Evolutionary conservation across 495 filamentous ascomycete species (phyloP).

Genomic region (Glonium stellatum): DNA sequence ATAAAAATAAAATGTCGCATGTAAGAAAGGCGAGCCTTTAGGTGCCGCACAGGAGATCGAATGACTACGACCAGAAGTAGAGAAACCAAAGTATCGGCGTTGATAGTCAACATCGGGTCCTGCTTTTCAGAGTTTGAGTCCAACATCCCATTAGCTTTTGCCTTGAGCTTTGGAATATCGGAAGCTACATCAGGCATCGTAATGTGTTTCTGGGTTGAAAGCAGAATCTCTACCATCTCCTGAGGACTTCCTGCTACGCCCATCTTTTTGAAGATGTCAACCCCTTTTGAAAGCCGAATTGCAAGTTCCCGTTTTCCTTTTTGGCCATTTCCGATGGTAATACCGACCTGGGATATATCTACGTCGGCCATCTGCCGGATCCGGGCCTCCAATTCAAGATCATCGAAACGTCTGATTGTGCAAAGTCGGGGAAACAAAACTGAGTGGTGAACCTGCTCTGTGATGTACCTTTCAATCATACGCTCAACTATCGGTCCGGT

Average conservation of each 20-base stretch:
- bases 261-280: constrained; percentile 87
- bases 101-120: constrained; percentile 65
- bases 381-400: constrained; percentile 83
- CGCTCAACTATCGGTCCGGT: constrained; percentile 88
- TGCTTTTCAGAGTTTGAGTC: constrained; percentile 54
- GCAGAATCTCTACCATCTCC: constrained; percentile 84
- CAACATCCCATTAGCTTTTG: constrained; percentile 24
- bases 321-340: constrained; percentile 66
- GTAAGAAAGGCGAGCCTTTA: constrained; percentile 81
- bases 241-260: constrained; percentile 77
- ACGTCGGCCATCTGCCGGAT: constrained; percentile 89
- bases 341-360: constrained; percentile 90
- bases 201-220: constrained; percentile 79
- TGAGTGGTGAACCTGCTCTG: constrained; percentile 85
- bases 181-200: constrained; percentile 47
- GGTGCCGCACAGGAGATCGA: constrained; percentile 76
- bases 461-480: constrained; percentile 89
- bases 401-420: constrained; percentile 68
- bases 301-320: constrained; percentile 66
- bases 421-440: constrained; percentile 78
- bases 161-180: constrained; percentile 31
- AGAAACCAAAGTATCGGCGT: constrained; percentile 92
- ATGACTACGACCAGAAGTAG: constrained; percentile 90
- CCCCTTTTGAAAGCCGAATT: constrained; percentile 62
- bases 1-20: constrained; percentile 96